Evolutionary conservation across 2,329 filamentous ascomycete genomes (phyloP), one percentile per base, ranked within the genome.

Genomic region (Fusarium armeniacum): DNA sequence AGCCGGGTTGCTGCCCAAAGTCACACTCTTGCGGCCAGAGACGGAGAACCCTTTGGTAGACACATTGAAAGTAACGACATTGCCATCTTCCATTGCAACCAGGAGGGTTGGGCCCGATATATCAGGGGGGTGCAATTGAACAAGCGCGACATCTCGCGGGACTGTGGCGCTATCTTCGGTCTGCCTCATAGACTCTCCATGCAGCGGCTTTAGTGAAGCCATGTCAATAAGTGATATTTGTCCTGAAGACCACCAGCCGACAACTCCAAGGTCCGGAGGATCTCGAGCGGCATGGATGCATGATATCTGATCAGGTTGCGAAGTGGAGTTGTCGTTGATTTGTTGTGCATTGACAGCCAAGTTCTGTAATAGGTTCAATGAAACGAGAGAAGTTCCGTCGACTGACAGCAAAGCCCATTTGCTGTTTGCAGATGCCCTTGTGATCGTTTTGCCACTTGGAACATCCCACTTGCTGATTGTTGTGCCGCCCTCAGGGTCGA

Each of bases 61-160:
- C 36, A 97, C 86, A 33, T 89, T 87, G 76, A 94, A 98, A 0
- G 92, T 96, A 52, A 97, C 86, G 1, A 99, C 92, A 65, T 92
- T 93, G 6, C 96, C 96, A 79, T 98, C 95, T 49, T 97, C 93
- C 87, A 98, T 92, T 15, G 95, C 92, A 33, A 97, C 87, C 65
- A 99, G 92, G 0, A 99, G 84, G 0, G 92, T 97, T 1, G 93
- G 91, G 0, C 87, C 87, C 9, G 82, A 80, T 11, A 79, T 58
- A 10, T 80, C 73, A 9, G 85, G 83, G 16, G 90, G 90, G 45
- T 98, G 86, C 6, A 98, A 86, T 65, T 94, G 90, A 7, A 93
- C 91, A 10, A 98, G 85, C 0, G 90, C 88, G 30, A 98, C 86
- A 53, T 94, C 93, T 67, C 95, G 87, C 1, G 96, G 94, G 30